Percentiles rank a stretch among this genome's conserved stretches.
phyloP scores from a whole-genome alignment of 345 rosid species.

The Salix exigua region DNA sequence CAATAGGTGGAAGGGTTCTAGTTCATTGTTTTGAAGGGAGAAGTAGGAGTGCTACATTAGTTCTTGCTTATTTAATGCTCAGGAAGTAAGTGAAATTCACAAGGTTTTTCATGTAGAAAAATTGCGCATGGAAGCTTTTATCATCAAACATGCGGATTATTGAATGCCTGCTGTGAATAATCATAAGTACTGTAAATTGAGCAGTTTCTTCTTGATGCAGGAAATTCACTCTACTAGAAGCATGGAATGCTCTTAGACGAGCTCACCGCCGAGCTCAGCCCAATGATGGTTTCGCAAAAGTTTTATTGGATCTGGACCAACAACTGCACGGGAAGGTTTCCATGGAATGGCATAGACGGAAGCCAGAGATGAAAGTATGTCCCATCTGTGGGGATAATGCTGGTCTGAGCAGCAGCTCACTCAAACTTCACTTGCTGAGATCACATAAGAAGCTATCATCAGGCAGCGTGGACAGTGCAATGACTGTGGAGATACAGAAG shows the following conservation, averaged over 20 bases:
- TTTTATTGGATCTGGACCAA: slow-evolving; percentile 57
- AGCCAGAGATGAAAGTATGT: slow-evolving; percentile 81
- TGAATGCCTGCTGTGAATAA: neutral
- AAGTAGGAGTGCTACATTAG: slow-evolving; percentile 94
- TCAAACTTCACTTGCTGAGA: slow-evolving; percentile 90
- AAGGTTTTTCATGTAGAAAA: neutral
- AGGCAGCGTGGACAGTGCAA: slow-evolving; percentile 98
- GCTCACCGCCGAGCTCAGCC: slow-evolving; percentile 96
- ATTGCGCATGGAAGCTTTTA: neutral
- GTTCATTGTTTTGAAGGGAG: slow-evolving; percentile 99
- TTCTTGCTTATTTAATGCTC: slow-evolving; percentile 82
- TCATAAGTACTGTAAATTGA: neutral
- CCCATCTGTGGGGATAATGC: slow-evolving; percentile 93
- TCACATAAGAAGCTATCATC: slow-evolving; percentile 81
- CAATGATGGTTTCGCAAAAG: slow-evolving; percentile 85
- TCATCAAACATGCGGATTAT: neutral
- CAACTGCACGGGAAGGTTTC: slow-evolving; percentile 75
- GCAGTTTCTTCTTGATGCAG: slow-evolving; percentile 28
- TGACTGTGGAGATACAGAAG: slow-evolving; percentile 96
- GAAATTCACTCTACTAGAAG: slow-evolving; percentile 64
- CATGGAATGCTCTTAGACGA: slow-evolving; percentile 74
- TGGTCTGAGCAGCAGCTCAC: slow-evolving; percentile 89
- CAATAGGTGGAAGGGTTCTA: slow-evolving; percentile 41
- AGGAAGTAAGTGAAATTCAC: slow-evolving; percentile 58
- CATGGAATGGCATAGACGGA: slow-evolving; percentile 95